phyloP scores from a whole-genome alignment of 1,284 basidiomycete species.

The Ustilago nuda region DNA sequence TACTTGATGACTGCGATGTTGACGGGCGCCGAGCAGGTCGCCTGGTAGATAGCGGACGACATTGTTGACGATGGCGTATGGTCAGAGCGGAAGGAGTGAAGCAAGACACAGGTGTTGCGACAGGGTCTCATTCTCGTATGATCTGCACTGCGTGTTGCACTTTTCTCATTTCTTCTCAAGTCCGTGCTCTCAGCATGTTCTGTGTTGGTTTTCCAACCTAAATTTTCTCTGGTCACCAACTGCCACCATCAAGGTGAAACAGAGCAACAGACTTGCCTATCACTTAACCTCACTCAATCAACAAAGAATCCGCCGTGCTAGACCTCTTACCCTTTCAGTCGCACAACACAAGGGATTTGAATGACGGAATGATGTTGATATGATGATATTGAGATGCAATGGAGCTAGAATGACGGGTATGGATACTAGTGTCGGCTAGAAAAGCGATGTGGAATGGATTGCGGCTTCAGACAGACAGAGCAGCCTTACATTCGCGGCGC shows the following conservation, averaged over 20 bases:
- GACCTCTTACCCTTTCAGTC: too few species aligned
- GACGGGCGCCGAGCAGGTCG: constrained; percentile 90
- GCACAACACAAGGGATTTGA: neutral
- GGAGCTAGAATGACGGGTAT: constrained; percentile 20
- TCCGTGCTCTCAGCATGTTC: constrained; percentile 9
- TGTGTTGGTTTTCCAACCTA: constrained; percentile 2
- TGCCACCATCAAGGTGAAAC: neutral
- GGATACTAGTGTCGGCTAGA: constrained; percentile 15
- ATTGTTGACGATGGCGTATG: constrained; percentile 24
- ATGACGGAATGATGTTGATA: constrained; percentile 4
- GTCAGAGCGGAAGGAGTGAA: constrained; percentile 1
- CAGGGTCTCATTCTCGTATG: constrained; percentile 33
- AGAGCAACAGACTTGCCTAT: neutral
- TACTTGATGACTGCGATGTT: constrained; percentile 94
- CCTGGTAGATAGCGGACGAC: constrained; percentile 76
- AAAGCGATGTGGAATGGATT: neutral
- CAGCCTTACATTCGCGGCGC: neutral
- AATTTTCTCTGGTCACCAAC: neutral
- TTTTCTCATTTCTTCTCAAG: constrained; percentile 26
- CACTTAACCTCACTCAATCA: too few species aligned
- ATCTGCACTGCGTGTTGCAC: constrained; percentile 48
- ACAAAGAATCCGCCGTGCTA: too few species aligned
- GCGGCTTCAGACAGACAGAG: neutral
- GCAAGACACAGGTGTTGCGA: neutral
- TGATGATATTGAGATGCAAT: constrained; percentile 15